Evolutionary conservation across 495 filamentous ascomycete species (phyloP), one percentile per base, ranked within the genome.

Genomic region (Neurospora discreta): DNA sequence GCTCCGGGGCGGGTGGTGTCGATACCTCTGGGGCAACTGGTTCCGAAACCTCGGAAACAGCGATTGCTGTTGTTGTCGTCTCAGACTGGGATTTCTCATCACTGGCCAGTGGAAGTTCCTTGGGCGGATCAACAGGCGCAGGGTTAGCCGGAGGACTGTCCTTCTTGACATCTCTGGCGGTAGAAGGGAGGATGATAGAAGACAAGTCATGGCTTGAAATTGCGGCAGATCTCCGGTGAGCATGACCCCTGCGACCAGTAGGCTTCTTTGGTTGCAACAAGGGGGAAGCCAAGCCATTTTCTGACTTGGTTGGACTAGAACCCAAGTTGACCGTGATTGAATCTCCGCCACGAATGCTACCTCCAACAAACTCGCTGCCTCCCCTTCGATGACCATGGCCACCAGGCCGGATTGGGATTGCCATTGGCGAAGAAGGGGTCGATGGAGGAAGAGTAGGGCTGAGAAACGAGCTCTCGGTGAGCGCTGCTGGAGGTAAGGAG

Each of bases 171-270:
- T 81, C 81, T 23, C 88, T 78, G 26, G 78, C 78, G 3, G 86
- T 78, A 13, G 87, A 86, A 71, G 90, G 90, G 33, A 93, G 81
- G 65, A 97, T 91, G 23, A 89, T 85, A 8, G 89, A 89, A 8
- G 79, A 75, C 5, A 96, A 79, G 81, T 97, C 94, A 72, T 93
- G 89, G 73, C 86, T 90, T n/a, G 93, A 95, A 13, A 97, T 89
- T 1, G 94, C 94, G 41, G 88, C 90, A n/a, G 93, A 96, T 71
- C 94, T 88, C 69, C 93, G 88, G 82, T 97, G 94, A 15, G 90
- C 90, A 81, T 97, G 94, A 23, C 92, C 89, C 75, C 91, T 87
- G 71, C 87, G 84, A 39, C 84, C 83, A 38, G 79, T 72, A 11
- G 85, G 81, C n/a, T 81, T 83, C 42, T 86, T 82, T 39, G 85